Evolutionary conservation across 140 eudicot species (phyloP), one percentile per base, ranked within the genome.

Genomic region (Stevia rebaudiana): DNA sequence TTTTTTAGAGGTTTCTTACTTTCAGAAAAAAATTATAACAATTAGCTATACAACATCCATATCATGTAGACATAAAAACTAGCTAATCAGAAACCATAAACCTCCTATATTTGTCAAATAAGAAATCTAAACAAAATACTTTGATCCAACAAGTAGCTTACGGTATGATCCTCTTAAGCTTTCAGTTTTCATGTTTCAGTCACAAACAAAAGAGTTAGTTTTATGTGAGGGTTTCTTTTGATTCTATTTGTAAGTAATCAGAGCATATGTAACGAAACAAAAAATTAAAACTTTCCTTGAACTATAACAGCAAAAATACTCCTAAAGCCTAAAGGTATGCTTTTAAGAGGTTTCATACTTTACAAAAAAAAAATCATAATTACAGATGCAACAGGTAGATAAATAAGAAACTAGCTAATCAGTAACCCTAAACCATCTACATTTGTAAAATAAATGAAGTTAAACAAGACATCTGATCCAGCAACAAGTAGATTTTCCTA

Each of bases 381-480:
- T 15, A 17, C 58, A 30, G 48, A 35, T 16, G n/a, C 40, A 28
- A 28, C 33, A 28, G 33, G 33, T 28, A 28, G 33, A 4, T 2
- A 4, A 4, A n/a, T n/a, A 4, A 28, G 4, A 28, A 28, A 1
- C 33, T 28, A 28, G 69, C 51, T 13, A 53, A 71, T 72, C 77
- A 52, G 58, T 28, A 72, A 63, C 65, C 65, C 72, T 63, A 63
- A 12, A 53, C 64, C 28, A 37, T 53, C 72, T 65, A 46, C 72
- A 73, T 56, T 73, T 54, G 21, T 16, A 12, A 63, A 15, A 43
- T 33, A 44, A 43, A 6, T n/a, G 17, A 31, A 40, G n/a, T 31
- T 19, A 36, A 17, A 37, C 44, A 50, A 59, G 17, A 59, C 10
- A 13, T 61, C 60, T 35, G 44, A 39, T 42, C 6, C 49, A 59